These are phyloP conservation scores for Mucor saturninus DNA, from an alignment of 371 early-diverging fungal species.

Conservation along the genomic window DNA sequence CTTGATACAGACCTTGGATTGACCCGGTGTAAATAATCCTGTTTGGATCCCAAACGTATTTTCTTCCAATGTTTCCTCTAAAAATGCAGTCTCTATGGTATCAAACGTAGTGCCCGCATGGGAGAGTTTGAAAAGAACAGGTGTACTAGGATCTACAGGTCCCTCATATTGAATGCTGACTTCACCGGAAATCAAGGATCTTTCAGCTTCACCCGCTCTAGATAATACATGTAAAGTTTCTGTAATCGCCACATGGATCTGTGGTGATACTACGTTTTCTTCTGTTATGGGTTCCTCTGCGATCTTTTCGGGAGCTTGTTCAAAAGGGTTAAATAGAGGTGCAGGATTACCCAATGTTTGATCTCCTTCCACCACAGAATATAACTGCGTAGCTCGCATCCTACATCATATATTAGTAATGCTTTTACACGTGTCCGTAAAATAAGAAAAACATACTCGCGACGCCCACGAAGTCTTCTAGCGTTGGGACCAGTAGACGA, in stretches of 20 bases:
- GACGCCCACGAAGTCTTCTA: slow-evolving; percentile 25
- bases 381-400: slow-evolving; percentile 37
- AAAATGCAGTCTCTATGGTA: too few species aligned
- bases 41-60: slow-evolving; percentile 45
- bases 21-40: slow-evolving; percentile 29
- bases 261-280: slow-evolving; percentile 17
- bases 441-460: slow-evolving; percentile 18
- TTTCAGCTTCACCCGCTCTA: slow-evolving; percentile 45
- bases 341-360: slow-evolving; percentile 13
- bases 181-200: slow-evolving; percentile 54
- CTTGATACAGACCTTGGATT: slow-evolving; percentile 39
- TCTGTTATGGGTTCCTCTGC: neutral
- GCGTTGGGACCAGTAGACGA: neutral
- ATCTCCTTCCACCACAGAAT: slow-evolving; percentile 26
- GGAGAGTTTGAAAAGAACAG: slow-evolving; percentile 45
- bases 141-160: slow-evolving; percentile 28
- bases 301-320: slow-evolving; percentile 7
- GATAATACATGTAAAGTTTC: slow-evolving; percentile 54
- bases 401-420: slow-evolving; percentile 9
- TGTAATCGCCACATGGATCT: slow-evolving; percentile 36
- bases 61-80: slow-evolving; percentile 18
- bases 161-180: slow-evolving; percentile 46
- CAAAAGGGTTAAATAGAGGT: slow-evolving; percentile 19
- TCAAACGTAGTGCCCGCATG: slow-evolving; percentile 5
- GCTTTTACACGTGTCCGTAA: too few species aligned